Conservation (phyloP, 805 yeast genomes). For the Wickerhamiella kurtzmanii region DNA sequence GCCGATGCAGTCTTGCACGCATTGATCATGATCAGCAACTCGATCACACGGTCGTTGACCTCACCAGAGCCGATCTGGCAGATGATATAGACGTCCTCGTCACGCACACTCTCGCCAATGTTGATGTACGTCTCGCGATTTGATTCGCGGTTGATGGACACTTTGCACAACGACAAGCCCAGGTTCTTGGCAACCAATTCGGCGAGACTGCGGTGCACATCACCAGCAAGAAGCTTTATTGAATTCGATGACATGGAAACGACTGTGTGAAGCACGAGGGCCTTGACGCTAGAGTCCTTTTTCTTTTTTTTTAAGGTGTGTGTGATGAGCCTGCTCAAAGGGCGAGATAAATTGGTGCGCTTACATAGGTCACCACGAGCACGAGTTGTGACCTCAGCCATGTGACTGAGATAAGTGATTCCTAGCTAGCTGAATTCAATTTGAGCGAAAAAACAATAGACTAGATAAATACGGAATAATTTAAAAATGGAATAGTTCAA, state of each 20-base stretch:
- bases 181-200: constrained; percentile 51
- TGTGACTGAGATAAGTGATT: no score
- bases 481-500: no score
- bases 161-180: constrained; percentile 54
- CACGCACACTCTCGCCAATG: constrained; percentile 78
- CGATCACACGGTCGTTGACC: constrained; percentile 77
- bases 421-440: no score
- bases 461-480: no score
- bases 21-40: constrained; percentile 74
- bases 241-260: constrained; percentile 19
- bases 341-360: no score
- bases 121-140: constrained; percentile 82
- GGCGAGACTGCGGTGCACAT: constrained; percentile 80
- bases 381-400: no score
- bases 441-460: no score
- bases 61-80: constrained; percentile 74
- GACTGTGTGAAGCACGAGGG: no score
- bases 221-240: constrained; percentile 49
- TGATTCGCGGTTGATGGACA: constrained; percentile 73
- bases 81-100: constrained; percentile 73
- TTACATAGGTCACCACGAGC: no score
- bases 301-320: no score
- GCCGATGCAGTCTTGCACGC: constrained; percentile 97
- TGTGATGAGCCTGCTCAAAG: no score
- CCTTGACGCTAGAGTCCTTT: no score